Evolutionary conservation across 768 basidiomycete species (phyloP), one percentile per base, ranked within the genome.

Genomic region (Zangia roseola): DNA sequence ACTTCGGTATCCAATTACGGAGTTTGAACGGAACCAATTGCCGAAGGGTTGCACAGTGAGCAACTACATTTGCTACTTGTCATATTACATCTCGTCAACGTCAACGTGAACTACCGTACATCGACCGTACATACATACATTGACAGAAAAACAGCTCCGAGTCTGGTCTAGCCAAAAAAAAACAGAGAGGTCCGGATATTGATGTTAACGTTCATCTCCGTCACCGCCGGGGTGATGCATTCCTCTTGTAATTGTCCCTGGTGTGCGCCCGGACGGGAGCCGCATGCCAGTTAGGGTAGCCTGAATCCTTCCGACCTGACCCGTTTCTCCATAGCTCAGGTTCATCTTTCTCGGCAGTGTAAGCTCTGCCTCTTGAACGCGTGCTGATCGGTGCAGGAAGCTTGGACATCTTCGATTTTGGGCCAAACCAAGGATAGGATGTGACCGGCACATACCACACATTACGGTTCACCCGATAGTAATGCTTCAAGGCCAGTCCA

Each of bases 381-480:
- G 66, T 45, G 35, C 67, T 71, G 39, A 72, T 69, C 17, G 77
- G 77, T 10, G 63, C 60, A 0, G 77, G 76, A 42, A 78, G 68
- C 52, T 74, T 74, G 45, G 69, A 60, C 58, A 67, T 57, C 10
- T 17, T 55, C 10, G 61, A 57, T 34, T 54, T 70, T 49, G 76
- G 71, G 33, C 77, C 75, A 68, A 88, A 87, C 87, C 86, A 88
- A 44, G 84, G 80, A 63, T 81, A 86, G 13, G 76, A 75, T 2
- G 88, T 85, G 43, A 86, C 83, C 8, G 88, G 82, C 9, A 74
- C 75, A 53, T 80, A 70, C 88, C 87, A 89, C 73, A 88, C 84
- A 20, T 67, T 62, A 44, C 65, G 69, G 63, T 71, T 64, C 45
- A 76, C 78, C 19, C 61, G 68, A 46, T 65, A 65, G 49, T 74